These are phyloP conservation scores for Umbelopsis ramanniana DNA, from an alignment of 192 early-diverging fungal species.

Conservation along the genomic window DNA sequence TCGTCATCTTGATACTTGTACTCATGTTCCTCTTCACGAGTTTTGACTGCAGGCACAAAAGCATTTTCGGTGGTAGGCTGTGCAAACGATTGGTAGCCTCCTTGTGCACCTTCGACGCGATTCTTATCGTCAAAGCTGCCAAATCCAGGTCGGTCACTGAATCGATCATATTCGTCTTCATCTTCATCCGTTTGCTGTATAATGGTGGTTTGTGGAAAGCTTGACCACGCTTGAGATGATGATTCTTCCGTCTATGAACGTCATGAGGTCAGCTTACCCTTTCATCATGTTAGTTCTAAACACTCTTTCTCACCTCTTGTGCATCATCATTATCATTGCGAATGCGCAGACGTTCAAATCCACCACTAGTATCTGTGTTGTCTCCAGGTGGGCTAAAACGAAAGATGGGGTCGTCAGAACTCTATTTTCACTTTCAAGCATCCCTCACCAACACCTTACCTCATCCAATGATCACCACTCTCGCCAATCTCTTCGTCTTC, in stretches of 20 bases:
- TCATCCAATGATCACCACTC: constrained; percentile 12
- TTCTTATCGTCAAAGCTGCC: neutral
- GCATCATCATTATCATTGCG: constrained; percentile 5
- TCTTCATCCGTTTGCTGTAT: neutral
- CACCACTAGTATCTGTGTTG: neutral
- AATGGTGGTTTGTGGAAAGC: neutral
- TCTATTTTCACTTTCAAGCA: neutral
- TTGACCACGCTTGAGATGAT: constrained; percentile 1
- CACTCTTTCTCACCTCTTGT: neutral
- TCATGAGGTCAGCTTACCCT: neutral
- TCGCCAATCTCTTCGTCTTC: constrained; percentile 15
- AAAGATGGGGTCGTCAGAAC: neutral
- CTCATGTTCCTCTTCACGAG: constrained; percentile 5
- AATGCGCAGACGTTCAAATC: constrained; percentile 16
- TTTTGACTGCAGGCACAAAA: constrained; percentile 10
- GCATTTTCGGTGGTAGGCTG: neutral
- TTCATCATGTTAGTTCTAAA: neutral
- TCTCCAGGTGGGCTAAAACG: neutral
- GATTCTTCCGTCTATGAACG: neutral
- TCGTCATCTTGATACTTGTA: constrained; percentile 21
- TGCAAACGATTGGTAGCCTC: neutral
- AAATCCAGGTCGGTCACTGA: constrained; percentile 6
- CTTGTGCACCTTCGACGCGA: neutral
- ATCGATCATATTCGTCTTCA: constrained; percentile 14
- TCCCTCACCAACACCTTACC: neutral